phyloP scores from a whole-genome alignment of 1,284 basidiomycete species.

The Microbotryomycetes sp. region DNA sequence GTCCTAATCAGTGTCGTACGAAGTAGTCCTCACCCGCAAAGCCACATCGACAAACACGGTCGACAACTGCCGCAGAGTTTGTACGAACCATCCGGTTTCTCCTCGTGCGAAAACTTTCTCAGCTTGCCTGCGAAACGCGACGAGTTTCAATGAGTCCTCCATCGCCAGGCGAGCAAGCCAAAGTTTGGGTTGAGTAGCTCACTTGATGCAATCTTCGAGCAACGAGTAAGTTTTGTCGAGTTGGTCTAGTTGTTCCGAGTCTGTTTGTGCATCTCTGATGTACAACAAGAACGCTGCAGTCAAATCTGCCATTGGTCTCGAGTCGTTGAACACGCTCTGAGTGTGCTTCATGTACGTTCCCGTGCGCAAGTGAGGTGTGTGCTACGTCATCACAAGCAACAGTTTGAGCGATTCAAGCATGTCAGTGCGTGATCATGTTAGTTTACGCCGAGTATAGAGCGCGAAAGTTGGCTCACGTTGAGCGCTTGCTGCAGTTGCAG shows the following conservation, averaged over 20 bases:
- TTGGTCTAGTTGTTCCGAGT: conserved; percentile 1
- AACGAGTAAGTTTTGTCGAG: conserved; percentile 16
- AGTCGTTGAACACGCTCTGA: conserved; percentile 22
- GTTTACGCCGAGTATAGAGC: too few relatives aligned
- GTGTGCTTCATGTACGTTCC: conserved; percentile 19
- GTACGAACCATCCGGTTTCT: conserved; percentile 41
- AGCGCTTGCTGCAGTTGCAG: conserved; percentile 8
- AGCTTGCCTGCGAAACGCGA: conserved; percentile 23
- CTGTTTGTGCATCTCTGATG: conserved; percentile 16
- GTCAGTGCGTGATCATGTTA: not conserved
- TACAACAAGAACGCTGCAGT: conserved; percentile 32
- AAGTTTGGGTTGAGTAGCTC: not conserved
- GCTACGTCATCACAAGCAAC: not conserved
- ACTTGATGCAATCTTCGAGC: conserved; percentile 33
- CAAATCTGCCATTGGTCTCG: conserved; percentile 29
- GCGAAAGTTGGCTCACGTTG: not conserved
- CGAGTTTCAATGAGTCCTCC: too few relatives aligned
- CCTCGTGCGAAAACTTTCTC: conserved; percentile 39
- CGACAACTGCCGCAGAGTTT: conserved; percentile 33
- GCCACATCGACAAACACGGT: conserved; percentile 30
- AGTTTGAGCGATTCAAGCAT: not conserved
- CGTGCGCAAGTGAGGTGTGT: conserved; percentile 17
- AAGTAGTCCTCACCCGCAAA: conserved; percentile 28
- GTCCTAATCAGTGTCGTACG: too few relatives aligned
- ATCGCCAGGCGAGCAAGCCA: too few relatives aligned